phyloP scores from a whole-genome alignment of 2,329 filamentous ascomycete genomes.

The Diaporthe amygdali region DNA sequence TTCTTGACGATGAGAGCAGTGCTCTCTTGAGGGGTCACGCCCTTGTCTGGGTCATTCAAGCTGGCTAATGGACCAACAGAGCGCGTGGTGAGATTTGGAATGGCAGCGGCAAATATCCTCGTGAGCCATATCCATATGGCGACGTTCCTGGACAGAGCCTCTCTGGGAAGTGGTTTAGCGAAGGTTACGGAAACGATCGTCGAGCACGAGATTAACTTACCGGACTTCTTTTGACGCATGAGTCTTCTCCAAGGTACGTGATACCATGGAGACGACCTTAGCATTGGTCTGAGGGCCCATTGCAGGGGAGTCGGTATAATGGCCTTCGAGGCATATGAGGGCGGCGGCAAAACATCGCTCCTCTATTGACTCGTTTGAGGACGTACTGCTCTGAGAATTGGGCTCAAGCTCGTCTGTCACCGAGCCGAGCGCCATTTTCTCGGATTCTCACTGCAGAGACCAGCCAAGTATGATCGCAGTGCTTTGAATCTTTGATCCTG shows the following conservation, averaged over 20 bases:
- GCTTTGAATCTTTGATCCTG: not conserved
- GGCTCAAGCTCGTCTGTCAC: constrained; percentile 26
- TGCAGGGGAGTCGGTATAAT: constrained; percentile 61
- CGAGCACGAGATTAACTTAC: constrained; percentile 40
- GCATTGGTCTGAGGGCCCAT: constrained; percentile 62
- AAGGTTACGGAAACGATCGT: not conserved
- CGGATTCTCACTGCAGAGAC: not conserved
- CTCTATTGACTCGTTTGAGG: constrained; percentile 58
- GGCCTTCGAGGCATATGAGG: constrained; percentile 65
- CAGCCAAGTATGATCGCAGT: not conserved
- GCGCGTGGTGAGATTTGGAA: constrained; percentile 64
- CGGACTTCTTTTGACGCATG: constrained; percentile 65
- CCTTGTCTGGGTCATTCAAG: constrained; percentile 59
- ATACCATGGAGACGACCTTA: constrained; percentile 62
- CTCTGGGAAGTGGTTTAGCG: constrained; percentile 42
- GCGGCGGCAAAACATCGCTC: constrained; percentile 67
- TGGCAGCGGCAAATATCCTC: constrained; percentile 64
- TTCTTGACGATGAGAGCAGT: constrained; percentile 68
- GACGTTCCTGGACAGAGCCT: constrained; percentile 65
- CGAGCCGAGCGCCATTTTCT: constrained; percentile 29
- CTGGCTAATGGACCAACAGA: constrained; percentile 62
- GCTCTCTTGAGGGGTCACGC: constrained; percentile 65
- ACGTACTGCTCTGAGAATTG: constrained; percentile 25
- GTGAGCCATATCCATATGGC: constrained; percentile 70
- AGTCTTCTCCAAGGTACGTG: constrained; percentile 67